These are phyloP conservation scores for Meredithiella fracta DNA, from an alignment of 2,329 filamentous ascomycete species.

Conservation along the genomic window DNA sequence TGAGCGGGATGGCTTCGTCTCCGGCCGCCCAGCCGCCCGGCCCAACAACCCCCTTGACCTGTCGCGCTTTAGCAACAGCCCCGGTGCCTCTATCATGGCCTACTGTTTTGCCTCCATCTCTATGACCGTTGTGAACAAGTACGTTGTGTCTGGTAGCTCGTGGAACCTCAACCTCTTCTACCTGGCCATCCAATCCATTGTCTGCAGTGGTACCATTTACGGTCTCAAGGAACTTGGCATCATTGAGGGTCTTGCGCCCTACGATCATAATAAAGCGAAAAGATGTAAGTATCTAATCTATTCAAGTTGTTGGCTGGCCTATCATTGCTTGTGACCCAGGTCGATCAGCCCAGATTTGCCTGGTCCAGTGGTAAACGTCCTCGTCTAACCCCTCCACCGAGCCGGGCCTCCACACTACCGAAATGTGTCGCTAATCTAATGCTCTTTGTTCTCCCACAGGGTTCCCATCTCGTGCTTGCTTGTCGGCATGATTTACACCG, in stretches of 20 bases:
- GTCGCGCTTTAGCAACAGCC: conserved; percentile 52
- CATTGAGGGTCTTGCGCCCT: conserved; percentile 66
- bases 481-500: conserved; percentile 98
- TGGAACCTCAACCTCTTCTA: conserved; percentile 98
- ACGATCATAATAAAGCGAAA: conserved; percentile 75
- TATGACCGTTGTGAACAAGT: conserved; percentile 99
- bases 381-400: background rate
- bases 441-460: conserved; percentile 39
- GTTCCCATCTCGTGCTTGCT: conserved; percentile 91
- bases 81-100: conserved; percentile 61
- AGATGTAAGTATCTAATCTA: conserved; percentile 53
- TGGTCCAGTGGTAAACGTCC: background rate
- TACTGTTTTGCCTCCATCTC: conserved; percentile 95
- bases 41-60: conserved; percentile 20
- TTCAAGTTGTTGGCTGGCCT: background rate
- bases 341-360: background rate
- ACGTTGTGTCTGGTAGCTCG: conserved; percentile 73
- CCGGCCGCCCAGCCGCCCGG: conserved; percentile 19
- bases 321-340: too few species aligned
- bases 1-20: conserved; percentile 36
- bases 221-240: conserved; percentile 64
- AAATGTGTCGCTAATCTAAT: background rate
- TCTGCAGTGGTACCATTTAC: conserved; percentile 75
- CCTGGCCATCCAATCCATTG: conserved; percentile 74
- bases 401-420: background rate